These are phyloP conservation scores for Sordariomycetes sp. DNA, from an alignment of 2,329 filamentous ascomycete species.

Conservation along the genomic window DNA sequence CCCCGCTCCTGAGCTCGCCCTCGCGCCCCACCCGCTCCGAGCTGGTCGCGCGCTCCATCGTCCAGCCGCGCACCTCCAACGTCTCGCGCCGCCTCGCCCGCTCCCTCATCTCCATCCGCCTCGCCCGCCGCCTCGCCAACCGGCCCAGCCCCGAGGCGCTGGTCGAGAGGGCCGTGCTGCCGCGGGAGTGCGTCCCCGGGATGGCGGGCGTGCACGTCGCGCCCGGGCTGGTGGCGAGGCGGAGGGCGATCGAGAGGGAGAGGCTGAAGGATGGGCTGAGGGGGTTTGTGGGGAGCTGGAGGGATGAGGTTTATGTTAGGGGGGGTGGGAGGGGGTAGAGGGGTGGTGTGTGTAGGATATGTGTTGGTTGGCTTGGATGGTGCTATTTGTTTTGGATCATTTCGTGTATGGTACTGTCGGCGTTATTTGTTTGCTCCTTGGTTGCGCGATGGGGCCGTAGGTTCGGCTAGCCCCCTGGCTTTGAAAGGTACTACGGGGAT, in stretches of 20 bases:
- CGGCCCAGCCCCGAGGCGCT: slow-evolving; percentile 50
- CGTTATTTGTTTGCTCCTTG: too few relatives aligned
- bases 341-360: background rate
- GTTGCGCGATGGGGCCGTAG: too few relatives aligned
- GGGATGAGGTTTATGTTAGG: slow-evolving; percentile 24
- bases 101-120: slow-evolving; percentile 53
- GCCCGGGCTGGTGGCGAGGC: slow-evolving; percentile 51
- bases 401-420: too few relatives aligned
- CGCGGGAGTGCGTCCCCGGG: slow-evolving; percentile 49
- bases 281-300: slow-evolving; percentile 51
- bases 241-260: slow-evolving; percentile 54
- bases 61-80: slow-evolving; percentile 54
- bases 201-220: slow-evolving; percentile 32
- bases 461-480: too few relatives aligned
- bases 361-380: background rate
- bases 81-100: slow-evolving; percentile 53
- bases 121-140: slow-evolving; percentile 48
- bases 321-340: background rate
- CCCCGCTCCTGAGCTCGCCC: slow-evolving; percentile 43
- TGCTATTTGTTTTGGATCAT: too few relatives aligned
- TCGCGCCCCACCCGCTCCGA: slow-evolving; percentile 49
- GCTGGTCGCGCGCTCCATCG: slow-evolving; percentile 54
- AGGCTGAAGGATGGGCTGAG: slow-evolving; percentile 56
- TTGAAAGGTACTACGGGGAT: too few relatives aligned
- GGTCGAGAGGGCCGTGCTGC: slow-evolving; percentile 54